Percentiles rank a stretch among this genome's conserved stretches.
Conservation (phyloP, 805 yeast genomes). For the Priceomyces fermenticarens region DNA sequence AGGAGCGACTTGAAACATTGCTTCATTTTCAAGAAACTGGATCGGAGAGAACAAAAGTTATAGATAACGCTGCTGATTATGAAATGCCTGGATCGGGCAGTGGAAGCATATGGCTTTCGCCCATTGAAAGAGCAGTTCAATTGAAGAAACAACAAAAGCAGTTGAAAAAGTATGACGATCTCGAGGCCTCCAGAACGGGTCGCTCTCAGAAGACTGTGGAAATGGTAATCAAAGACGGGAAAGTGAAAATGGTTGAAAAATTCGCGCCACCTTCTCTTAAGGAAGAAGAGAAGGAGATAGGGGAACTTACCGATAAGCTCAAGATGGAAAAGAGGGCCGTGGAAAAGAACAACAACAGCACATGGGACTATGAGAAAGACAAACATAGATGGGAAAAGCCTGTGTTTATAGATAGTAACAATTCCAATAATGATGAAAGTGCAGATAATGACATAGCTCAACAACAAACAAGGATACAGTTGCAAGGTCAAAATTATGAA, state of each 20-base stretch:
- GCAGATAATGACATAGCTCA: too few relatives aligned
- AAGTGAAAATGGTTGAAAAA: slow-evolving; percentile 62
- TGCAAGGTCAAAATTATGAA: slow-evolving; percentile 16
- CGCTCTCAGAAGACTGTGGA: slow-evolving; percentile 73
- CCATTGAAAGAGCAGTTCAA: slow-evolving; percentile 81
- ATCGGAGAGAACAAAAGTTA: slow-evolving; percentile 85
- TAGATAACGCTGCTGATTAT: slow-evolving; percentile 89
- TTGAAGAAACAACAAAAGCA: slow-evolving; percentile 82
- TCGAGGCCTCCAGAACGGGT: slow-evolving; percentile 60
- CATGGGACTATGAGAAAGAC: slow-evolving; percentile 65
- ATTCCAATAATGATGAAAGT: not conserved
- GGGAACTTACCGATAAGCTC: slow-evolving; percentile 32
- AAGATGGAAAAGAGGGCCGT: slow-evolving; percentile 19
- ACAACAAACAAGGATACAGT: slow-evolving; percentile 24
- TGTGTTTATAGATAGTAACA: slow-evolving; percentile 24
- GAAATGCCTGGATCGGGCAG: slow-evolving; percentile 56
- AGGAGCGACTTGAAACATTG: slow-evolving; percentile 67
- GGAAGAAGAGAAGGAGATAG: slow-evolving; percentile 32
- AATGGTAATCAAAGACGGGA: slow-evolving; percentile 77
- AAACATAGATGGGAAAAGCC: slow-evolving; percentile 55
- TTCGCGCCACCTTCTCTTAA: slow-evolving; percentile 10
- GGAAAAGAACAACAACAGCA: slow-evolving; percentile 32
- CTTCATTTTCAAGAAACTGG: slow-evolving; percentile 81
- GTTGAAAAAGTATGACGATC: slow-evolving; percentile 58
- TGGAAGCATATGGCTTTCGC: slow-evolving; percentile 77